These are phyloP conservation scores for Smittium culicis DNA, from an alignment of 371 early-diverging fungal species.

Conservation along the genomic window DNA sequence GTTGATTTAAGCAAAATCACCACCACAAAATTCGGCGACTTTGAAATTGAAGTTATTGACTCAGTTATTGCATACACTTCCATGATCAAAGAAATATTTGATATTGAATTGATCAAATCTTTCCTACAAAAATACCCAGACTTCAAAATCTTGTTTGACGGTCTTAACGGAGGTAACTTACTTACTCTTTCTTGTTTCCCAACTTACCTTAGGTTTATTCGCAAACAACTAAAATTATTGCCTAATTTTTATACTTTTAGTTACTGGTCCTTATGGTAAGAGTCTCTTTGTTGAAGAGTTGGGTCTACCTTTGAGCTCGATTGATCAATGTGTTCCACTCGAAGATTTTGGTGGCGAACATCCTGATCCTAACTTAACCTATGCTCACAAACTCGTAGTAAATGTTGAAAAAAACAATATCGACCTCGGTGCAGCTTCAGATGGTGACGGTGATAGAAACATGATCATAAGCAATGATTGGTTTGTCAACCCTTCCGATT, in stretches of 20 bases:
- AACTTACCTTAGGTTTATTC: no score
- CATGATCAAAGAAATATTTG: constrained; percentile 81
- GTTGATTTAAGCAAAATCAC: constrained; percentile 66
- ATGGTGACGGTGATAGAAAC: constrained; percentile 88
- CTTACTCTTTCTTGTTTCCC: no score
- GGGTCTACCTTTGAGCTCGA: constrained; percentile 59
- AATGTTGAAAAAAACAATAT: constrained; percentile 64
- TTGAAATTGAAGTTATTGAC: constrained; percentile 77
- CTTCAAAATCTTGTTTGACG: constrained; percentile 84
- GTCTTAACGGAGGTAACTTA: constrained; percentile 66
- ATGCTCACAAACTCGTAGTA: constrained; percentile 87
- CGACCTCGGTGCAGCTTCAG: constrained; percentile 88
- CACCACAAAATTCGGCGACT: constrained; percentile 37
- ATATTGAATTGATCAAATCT: constrained; percentile 60
- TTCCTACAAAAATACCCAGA: constrained; percentile 54
- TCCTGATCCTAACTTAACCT: constrained; percentile 96
- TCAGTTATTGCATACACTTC: constrained; percentile 75
- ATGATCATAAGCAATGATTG: constrained; percentile 88
- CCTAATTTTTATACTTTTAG: no score
- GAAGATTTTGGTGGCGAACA: constrained; percentile 91
- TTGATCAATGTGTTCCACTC: constrained; percentile 70
- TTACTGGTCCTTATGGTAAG: constrained; percentile 86
- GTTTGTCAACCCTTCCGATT: constrained; percentile 94
- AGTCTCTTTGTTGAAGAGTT: constrained; percentile 79
- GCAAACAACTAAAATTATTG: no score